phyloP scores from a whole-genome alignment of 257 asterid genomes.

The Nicotiana otophora region DNA sequence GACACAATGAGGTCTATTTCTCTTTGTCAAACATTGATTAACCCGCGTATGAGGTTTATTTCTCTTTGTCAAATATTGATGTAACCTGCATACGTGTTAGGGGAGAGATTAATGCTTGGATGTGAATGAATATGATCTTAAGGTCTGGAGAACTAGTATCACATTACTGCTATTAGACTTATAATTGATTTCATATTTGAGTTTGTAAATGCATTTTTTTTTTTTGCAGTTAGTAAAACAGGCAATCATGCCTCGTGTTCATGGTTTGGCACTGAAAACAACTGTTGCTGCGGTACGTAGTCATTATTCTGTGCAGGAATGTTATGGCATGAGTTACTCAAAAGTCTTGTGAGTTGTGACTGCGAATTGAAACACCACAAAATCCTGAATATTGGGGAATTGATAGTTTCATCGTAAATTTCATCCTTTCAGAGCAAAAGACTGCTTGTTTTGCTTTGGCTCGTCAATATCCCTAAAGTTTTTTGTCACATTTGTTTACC shows the following conservation, averaged over 20 bases:
- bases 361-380: background rate
- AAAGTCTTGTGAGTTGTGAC: background rate
- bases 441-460: conserved; percentile 6
- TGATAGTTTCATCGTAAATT: background rate
- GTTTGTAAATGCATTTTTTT: background rate
- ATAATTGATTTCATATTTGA: background rate
- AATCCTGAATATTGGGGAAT: background rate
- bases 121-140: background rate
- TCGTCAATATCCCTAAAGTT: background rate
- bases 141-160: conserved; percentile 1
- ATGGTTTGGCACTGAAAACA: conserved; percentile 93
- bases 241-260: conserved; percentile 87
- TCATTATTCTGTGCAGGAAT: conserved; percentile 12
- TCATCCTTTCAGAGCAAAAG: background rate
- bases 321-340: background rate
- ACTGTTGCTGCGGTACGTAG: conserved; percentile 96
- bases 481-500: background rate
- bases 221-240: conserved; percentile 74
- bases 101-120: background rate
- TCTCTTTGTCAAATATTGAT: background rate
- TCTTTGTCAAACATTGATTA: background rate
- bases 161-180: background rate
- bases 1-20: background rate
- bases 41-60: background rate
- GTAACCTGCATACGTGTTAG: background rate